Percentiles rank a stretch among this genome's conserved stretches.
Conservation (phyloP, 352 stramenopile species). For the Globisporangium spiculum region DNA sequence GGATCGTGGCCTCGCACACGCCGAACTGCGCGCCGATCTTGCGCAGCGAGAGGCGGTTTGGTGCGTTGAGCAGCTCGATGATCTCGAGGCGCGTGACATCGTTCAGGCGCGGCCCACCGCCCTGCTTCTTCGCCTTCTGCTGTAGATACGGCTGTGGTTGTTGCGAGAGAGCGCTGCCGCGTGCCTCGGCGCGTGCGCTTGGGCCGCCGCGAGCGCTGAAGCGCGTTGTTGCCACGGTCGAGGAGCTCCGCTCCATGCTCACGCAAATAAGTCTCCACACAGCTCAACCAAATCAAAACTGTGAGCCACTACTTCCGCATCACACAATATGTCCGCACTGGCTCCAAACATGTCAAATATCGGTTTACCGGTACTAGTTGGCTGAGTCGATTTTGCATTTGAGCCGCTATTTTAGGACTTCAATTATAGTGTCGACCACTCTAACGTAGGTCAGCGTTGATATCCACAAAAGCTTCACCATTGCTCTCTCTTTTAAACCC, state of each 20-base stretch:
- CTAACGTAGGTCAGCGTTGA: no score
- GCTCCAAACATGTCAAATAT: no score
- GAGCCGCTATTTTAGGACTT: no score
- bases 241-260: neutral
- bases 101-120: conserved; percentile 15
- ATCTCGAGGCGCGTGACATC: conserved; percentile 19
- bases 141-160: neutral
- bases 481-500: no score
- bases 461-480: no score
- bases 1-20: conserved; percentile 18
- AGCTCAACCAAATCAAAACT: no score
- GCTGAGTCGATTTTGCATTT: no score
- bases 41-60: conserved; percentile 14
- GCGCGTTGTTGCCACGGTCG: neutral
- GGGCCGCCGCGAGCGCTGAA: conserved; percentile 1
- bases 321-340: no score
- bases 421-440: no score
- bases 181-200: neutral
- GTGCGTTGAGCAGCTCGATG: conserved; percentile 12
- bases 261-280: no score
- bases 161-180: neutral
- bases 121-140: conserved; percentile 14
- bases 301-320: no score
- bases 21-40: conserved; percentile 14
- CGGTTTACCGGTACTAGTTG: no score